These are phyloP conservation scores for Physcomitrellopsis africana DNA, from an alignment of 225 moss, liverwort and hornwort species.

Conservation along the genomic window DNA sequence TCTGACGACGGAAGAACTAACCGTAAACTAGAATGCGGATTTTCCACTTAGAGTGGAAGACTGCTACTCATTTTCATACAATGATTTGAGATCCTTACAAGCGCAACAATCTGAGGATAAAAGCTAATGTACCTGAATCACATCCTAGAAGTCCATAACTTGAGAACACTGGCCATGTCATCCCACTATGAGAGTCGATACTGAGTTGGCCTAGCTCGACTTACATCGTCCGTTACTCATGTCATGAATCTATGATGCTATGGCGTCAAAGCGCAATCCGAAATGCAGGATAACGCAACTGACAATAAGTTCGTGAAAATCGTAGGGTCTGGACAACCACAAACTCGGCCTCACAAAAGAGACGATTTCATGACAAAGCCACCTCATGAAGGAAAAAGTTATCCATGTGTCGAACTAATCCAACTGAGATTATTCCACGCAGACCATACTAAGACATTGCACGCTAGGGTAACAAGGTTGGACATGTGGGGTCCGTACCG, in stretches of 20 bases:
- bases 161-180: background rate
- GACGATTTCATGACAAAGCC: slow-evolving; percentile 29
- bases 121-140: no score
- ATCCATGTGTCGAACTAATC: background rate
- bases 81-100: slow-evolving; percentile 20
- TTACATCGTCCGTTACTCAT: slow-evolving; percentile 4
- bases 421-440: background rate
- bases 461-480: slow-evolving; percentile 5
- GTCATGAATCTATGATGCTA: slow-evolving; percentile 27
- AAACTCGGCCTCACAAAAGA: background rate
- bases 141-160: background rate
- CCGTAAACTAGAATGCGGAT: no score
- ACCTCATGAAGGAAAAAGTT: slow-evolving; percentile 29
- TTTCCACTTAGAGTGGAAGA: no score
- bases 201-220: no score
- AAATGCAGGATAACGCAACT: no score
- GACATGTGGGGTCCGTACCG: slow-evolving; percentile 25
- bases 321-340: slow-evolving; percentile 11
- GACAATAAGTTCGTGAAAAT: no score
- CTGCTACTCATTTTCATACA: background rate
- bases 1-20: no score
- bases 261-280: slow-evolving; percentile 21
- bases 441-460: slow-evolving; percentile 22
- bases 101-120: background rate
- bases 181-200: no score